Percentiles rank a stretch among this genome's conserved stretches.
Conservation (phyloP, 352 stramenopile genomes). For the Peronosclerospora sorghi region DNA sequence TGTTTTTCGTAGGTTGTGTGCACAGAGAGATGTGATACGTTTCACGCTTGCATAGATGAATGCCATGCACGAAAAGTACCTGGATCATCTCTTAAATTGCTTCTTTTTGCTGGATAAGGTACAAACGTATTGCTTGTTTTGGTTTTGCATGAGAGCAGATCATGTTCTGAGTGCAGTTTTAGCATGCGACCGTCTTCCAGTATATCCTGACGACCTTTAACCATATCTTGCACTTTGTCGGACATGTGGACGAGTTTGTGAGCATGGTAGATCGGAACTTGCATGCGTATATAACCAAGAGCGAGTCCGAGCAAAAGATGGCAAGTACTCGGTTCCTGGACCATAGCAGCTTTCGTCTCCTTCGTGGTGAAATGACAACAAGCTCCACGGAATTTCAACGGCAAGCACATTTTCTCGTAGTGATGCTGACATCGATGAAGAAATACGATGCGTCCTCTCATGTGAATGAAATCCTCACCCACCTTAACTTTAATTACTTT, state of each 20-base stretch:
- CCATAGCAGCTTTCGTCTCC: constrained; percentile 13
- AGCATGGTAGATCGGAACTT: constrained; percentile 37
- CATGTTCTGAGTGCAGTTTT: neutral
- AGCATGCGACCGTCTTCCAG: constrained; percentile 54
- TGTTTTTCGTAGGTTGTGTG: neutral
- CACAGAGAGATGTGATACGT: too few relatives aligned
- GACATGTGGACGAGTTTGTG: constrained; percentile 40
- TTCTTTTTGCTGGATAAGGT: constrained; percentile 75
- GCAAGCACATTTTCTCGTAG: constrained; percentile 54
- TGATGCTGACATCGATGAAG: constrained; percentile 63
- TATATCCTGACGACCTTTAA: constrained; percentile 69
- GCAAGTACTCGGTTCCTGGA: constrained; percentile 7
- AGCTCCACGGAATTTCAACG: constrained; percentile 45
- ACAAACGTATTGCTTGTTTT: neutral
- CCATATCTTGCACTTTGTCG: constrained; percentile 54
- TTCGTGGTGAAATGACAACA: constrained; percentile 27
- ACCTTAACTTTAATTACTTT: constrained; percentile 74
- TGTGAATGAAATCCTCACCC: constrained; percentile 50
- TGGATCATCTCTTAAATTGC: constrained; percentile 47
- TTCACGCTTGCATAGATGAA: constrained; percentile 32
- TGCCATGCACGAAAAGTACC: constrained; percentile 40
- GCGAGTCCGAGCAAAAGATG: constrained; percentile 1
- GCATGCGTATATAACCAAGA: constrained; percentile 21
- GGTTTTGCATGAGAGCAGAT: neutral
- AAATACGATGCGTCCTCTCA: constrained; percentile 60